Evolutionary conservation across 306 rosid species (phyloP).

Genomic region (Fagus sylvatica): DNA sequence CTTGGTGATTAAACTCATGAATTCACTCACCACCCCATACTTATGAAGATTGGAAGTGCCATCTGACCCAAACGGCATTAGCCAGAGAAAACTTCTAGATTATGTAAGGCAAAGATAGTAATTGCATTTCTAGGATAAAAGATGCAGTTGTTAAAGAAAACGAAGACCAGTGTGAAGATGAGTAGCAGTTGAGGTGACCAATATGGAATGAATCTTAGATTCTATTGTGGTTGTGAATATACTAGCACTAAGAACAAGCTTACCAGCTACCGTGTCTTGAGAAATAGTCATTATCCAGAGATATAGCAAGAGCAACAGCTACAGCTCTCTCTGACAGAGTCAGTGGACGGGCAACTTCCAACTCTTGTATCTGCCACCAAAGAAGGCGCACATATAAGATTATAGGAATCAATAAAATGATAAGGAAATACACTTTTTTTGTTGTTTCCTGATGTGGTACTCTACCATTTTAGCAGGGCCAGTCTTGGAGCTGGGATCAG

Average conservation of each 20-base stretch:
- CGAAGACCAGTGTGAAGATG: not conserved
- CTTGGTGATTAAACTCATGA: not conserved
- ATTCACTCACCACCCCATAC: not conserved
- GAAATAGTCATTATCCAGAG: slow-evolving; percentile 96
- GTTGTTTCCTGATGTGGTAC: not conserved
- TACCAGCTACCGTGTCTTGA: slow-evolving; percentile 96
- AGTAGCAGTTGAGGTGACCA: slow-evolving; percentile 12
- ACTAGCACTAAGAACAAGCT: slow-evolving; percentile 30
- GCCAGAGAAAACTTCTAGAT: not conserved
- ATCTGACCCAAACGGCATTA: not conserved
- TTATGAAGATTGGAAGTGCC: not conserved
- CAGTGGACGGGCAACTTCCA: slow-evolving; percentile 71
- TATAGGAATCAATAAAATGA: not conserved
- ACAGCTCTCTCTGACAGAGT: slow-evolving; percentile 88
- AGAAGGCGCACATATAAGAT: not conserved
- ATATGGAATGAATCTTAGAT: slow-evolving; percentile 1
- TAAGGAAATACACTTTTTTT: not conserved
- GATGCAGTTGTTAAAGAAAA: not conserved
- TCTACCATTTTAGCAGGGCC: slow-evolving; percentile 69
- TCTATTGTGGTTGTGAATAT: not conserved
- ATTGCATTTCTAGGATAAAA: not conserved
- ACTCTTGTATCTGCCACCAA: slow-evolving; percentile 67
- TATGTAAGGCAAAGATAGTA: not conserved
- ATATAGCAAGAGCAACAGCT: slow-evolving; percentile 92
- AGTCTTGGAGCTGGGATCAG: slow-evolving; percentile 61